phyloP scores from a whole-genome alignment of 192 early-diverging fungal genomes.

The Entophlyctis helioformis region DNA sequence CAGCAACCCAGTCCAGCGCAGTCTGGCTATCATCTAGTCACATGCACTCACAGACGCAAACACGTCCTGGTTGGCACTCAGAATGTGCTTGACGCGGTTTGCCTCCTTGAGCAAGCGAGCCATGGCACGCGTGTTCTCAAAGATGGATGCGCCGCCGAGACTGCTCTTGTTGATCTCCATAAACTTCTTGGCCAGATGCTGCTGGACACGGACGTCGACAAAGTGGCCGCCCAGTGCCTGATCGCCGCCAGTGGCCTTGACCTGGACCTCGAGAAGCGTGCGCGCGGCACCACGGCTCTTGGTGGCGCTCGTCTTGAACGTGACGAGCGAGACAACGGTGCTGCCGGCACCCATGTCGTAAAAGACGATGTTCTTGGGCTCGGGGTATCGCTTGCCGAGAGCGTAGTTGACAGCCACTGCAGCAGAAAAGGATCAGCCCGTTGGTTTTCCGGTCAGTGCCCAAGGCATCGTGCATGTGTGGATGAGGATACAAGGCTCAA shows the following conservation, averaged over 20 bases:
- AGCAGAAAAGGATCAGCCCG: no score
- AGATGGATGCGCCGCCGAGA: conserved; percentile 40
- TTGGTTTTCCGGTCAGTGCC: no score
- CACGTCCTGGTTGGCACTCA: conserved; percentile 87
- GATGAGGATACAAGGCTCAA: no score
- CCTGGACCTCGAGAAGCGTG: conserved; percentile 55
- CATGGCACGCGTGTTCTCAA: conserved; percentile 68
- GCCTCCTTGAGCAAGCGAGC: conserved; percentile 85
- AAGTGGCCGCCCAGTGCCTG: conserved; percentile 75
- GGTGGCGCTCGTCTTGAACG: conserved; percentile 50
- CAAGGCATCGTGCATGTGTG: no score
- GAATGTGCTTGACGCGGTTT: conserved; percentile 87
- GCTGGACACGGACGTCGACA: conserved; percentile 74
- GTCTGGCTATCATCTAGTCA: no score
- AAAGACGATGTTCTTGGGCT: conserved; percentile 72
- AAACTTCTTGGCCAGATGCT: conserved; percentile 68
- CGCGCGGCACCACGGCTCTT: conserved; percentile 48
- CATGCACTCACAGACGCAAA: conserved; percentile 50
- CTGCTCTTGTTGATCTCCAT: conserved; percentile 34
- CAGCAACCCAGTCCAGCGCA: no score
- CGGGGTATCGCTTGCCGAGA: conserved; percentile 52
- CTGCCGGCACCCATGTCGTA: conserved; percentile 97
- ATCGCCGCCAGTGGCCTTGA: conserved; percentile 74
- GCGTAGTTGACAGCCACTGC: conserved; percentile 87
- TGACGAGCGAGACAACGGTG: conserved; percentile 79